Conservation (phyloP, 1,139 yeast species). For the Williopsis jadinii region DNA sequence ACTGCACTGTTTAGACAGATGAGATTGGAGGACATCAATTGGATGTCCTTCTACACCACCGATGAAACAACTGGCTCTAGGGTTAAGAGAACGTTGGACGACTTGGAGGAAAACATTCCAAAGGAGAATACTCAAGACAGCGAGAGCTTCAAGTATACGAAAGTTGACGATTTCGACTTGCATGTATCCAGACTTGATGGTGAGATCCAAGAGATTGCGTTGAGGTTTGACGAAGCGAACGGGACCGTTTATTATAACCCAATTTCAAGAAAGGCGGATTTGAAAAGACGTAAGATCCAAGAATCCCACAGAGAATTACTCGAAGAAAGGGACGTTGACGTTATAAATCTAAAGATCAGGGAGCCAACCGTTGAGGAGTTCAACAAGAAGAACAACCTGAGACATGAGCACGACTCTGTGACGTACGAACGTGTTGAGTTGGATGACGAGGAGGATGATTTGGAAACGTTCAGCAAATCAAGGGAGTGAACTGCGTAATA, state of each 20-base stretch:
- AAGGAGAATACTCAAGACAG: conserved; percentile 35
- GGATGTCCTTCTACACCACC: conserved; percentile 71
- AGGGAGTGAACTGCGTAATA: no score
- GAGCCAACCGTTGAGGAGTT: conserved; percentile 71
- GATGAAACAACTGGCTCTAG: conserved; percentile 40
- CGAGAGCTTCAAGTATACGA: conserved; percentile 49
- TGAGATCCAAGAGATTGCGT: conserved; percentile 48
- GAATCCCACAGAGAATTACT: conserved; percentile 43
- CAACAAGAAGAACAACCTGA: conserved; percentile 55
- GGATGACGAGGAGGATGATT: conserved; percentile 18
- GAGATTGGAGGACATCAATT: conserved; percentile 67
- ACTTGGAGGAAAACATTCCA: conserved; percentile 38
- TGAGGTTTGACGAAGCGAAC: conserved; percentile 45
- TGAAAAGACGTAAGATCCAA: conserved; percentile 75
- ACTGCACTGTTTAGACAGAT: conserved; percentile 73
- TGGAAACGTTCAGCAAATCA: conserved; percentile 5
- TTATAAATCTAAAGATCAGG: conserved; percentile 54
- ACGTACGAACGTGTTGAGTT: conserved; percentile 39
- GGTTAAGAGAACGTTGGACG: conserved; percentile 31
- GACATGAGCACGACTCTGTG: conserved; percentile 75
- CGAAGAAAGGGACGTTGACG: conserved; percentile 45
- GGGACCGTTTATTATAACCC: conserved; percentile 72
- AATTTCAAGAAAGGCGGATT: conserved; percentile 66
- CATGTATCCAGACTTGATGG: conserved; percentile 28
- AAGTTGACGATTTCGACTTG: conserved; percentile 78